Conservation (phyloP, 2,329 filamentous ascomycete genomes). For the Chaetomiaceae sp. region DNA sequence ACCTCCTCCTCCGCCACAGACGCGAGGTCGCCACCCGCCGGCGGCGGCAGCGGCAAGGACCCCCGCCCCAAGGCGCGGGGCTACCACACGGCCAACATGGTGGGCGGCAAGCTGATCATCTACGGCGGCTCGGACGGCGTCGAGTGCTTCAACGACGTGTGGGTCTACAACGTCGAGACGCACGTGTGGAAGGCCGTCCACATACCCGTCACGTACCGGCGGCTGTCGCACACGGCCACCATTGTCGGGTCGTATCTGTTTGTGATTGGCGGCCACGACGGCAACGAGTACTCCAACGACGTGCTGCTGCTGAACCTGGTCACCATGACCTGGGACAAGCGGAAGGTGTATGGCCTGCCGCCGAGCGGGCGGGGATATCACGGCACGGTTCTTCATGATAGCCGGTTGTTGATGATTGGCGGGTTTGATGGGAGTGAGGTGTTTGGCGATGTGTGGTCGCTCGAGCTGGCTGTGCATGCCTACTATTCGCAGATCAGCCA, state of each 20-base stretch:
- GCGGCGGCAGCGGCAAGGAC: no score
- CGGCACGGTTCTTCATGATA: conserved; percentile 61
- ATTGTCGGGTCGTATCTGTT: conserved; percentile 68
- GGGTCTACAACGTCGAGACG: conserved; percentile 66
- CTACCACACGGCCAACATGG: conserved; percentile 71
- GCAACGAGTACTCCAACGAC: conserved; percentile 65
- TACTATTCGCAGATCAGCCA: conserved; percentile 72
- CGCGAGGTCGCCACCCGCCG: conserved; percentile 7
- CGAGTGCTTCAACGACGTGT: conserved; percentile 69
- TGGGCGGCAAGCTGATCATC: conserved; percentile 67
- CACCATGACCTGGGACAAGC: conserved; percentile 69
- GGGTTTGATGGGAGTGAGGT: conserved; percentile 66
- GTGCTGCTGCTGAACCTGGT: conserved; percentile 65
- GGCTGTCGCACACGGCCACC: conserved; percentile 64
- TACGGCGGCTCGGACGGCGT: conserved; percentile 66
- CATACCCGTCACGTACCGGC: conserved; percentile 58
- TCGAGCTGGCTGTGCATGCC: conserved; percentile 65
- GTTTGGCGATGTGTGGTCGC: conserved; percentile 62
- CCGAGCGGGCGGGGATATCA: conserved; percentile 64
- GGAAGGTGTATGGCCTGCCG: conserved; percentile 59
- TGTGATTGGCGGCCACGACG: conserved; percentile 66
- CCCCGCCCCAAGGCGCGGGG: conserved; percentile 58
- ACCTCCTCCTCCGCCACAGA: conserved; percentile 14
- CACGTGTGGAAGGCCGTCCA: conserved; percentile 55
- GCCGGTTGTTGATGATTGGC: conserved; percentile 59